Base-by-base conservation (phyloP, 176 grass and related monocot genomes). In the Hyparrhenia diplandra region DNA sequence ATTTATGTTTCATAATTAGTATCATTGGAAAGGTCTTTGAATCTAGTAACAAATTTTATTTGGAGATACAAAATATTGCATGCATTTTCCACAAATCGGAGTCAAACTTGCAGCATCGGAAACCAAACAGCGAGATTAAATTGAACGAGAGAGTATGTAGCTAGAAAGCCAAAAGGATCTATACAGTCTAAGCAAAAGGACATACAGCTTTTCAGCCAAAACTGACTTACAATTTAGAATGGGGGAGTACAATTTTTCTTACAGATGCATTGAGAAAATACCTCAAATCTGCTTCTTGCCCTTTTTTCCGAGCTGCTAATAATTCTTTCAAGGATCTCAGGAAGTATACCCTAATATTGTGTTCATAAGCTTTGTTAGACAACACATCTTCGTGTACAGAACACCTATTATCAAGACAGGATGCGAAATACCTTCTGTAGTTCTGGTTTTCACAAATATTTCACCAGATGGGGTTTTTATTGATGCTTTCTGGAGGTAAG, bases 281-380 rank as follows among this genome's bases (percentile, higher is more conserved):
- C 95, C 90, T 98, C 80, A 98, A 76, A 94, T 98, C 92, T 86
- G 95, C 92, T 93, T 98, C 95, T 98, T 80, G 95, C 95, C 77
- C 95, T 93, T 93, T 98, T 93, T 93, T 98, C 18, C 95, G 90
- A 85, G 95, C 95, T 86, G 88, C 77, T 80, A 98, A 91, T 49
- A 98, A 64, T 73, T 98, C 95, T 87, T n/a, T 98, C 95, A 55
- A 98, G 90, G 64, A 98, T 98, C 91, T 98, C 95, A 72, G 95
- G 95, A 72, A 98, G 92, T 89, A 98, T 98, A 46, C 95, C 95
- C 95, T 98, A 80, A 84, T 80, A 85, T 71, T 83, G 51, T 43
- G 73, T 37, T 55, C 7, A 59, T 66, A 54, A 70, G 58, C 40
- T 46, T 73, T 34, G 29, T 87, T 77, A 84, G 82, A 60, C 12